These are phyloP conservation scores for Potentilla sterilis DNA, from an alignment of 306 rosid species.

Conservation along the genomic window DNA sequence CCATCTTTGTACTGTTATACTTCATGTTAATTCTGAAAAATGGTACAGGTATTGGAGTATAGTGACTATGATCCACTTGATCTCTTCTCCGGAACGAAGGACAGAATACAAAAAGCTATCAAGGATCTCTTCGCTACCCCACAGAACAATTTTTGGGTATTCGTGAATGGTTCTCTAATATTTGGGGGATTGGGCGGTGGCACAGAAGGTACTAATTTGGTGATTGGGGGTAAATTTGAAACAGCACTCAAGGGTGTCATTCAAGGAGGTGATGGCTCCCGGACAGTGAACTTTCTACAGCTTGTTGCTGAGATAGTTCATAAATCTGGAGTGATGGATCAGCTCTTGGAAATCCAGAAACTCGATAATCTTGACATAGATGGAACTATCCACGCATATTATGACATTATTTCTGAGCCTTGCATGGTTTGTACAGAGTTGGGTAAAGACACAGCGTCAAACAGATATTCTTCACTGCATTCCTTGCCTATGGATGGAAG, in stretches of 20 bases:
- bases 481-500: constrained; percentile 71
- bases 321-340: constrained; percentile 61
- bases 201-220: constrained; percentile 52
- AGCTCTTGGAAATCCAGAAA: constrained; percentile 76
- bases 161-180: constrained; percentile 75
- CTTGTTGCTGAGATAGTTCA: constrained; percentile 67
- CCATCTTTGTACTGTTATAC: neutral
- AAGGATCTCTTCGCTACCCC: constrained; percentile 78
- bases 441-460: constrained; percentile 41
- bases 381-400: constrained; percentile 90
- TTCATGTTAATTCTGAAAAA: constrained; percentile 17
- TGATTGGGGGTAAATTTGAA: constrained; percentile 67
- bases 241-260: constrained; percentile 67
- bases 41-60: constrained; percentile 54
- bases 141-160: constrained; percentile 92
- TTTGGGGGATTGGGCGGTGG: constrained; percentile 82
- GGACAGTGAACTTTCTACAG: constrained; percentile 56
- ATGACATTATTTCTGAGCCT: constrained; percentile 60
- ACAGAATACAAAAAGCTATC: constrained; percentile 70
- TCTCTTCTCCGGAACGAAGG: constrained; percentile 80
- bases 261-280: constrained; percentile 51
- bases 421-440: constrained; percentile 65
- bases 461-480: constrained; percentile 60
- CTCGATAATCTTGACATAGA: constrained; percentile 85
- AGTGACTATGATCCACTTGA: constrained; percentile 87